phyloP scores from a whole-genome alignment of 164 flowering plant genomes.

The Macadamia tetraphylla region DNA sequence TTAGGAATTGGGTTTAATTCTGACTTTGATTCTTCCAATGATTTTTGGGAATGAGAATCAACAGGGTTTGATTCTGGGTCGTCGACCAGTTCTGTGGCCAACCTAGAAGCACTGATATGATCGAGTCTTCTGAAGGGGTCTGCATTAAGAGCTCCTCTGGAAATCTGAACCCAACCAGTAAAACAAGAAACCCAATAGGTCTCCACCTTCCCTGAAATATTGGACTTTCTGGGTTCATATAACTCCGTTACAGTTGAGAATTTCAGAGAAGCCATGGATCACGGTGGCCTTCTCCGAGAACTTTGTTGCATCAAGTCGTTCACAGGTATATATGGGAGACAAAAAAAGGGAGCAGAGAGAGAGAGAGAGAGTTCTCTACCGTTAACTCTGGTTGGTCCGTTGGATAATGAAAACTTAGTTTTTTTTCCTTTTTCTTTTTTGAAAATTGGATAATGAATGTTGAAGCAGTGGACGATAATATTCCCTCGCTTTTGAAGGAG shows the following conservation, averaged over 20 bases:
- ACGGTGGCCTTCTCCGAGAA: conserved; percentile 5
- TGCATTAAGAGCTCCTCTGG: conserved; percentile 16
- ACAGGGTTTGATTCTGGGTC: background rate
- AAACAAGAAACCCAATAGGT: conserved; percentile 10
- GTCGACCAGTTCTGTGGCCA: conserved; percentile 11
- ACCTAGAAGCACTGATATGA: conserved; percentile 20
- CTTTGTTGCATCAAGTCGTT: background rate
- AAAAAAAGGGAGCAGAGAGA: background rate
- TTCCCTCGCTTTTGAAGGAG: too few relatives aligned
- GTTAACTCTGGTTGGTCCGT: too few relatives aligned
- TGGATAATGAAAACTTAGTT: too few relatives aligned
- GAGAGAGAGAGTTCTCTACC: too few relatives aligned
- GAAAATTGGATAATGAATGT: too few relatives aligned
- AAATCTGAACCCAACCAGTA: conserved; percentile 19
- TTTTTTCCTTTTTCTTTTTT: too few relatives aligned
- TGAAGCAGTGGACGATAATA: too few relatives aligned
- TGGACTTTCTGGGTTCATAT: conserved; percentile 26
- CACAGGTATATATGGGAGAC: background rate
- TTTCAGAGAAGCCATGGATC: conserved; percentile 37
- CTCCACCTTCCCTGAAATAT: conserved; percentile 12
- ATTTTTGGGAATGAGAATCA: background rate
- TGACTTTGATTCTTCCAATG: conserved; percentile 6
- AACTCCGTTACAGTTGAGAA: conserved; percentile 28
- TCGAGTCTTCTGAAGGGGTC: conserved; percentile 24
- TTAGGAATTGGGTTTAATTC: conserved; percentile 6